Evolutionary conservation across 352 stramenopile species (phyloP).

Genomic region (Phytophthora fragariaefolia): DNA sequence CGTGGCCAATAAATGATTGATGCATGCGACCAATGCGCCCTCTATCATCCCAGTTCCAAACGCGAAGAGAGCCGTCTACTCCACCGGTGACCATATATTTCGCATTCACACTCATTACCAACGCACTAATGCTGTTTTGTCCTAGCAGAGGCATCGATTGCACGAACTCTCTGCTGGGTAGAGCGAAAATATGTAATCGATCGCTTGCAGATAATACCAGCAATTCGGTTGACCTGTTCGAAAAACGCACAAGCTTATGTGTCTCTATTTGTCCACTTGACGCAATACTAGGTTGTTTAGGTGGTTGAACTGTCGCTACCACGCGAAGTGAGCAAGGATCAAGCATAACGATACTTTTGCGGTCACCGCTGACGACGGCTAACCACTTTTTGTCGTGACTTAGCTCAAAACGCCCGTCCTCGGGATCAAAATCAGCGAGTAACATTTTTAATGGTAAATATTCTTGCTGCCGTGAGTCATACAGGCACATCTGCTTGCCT

Average conservation of each 20-base stretch:
- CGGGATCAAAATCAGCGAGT: conserved; percentile 48
- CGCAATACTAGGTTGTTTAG: conserved; percentile 14
- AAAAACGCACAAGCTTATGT: conserved; percentile 56
- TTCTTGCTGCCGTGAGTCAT: conserved; percentile 50
- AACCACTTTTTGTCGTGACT: conserved; percentile 51
- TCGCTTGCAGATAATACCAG: conserved; percentile 57
- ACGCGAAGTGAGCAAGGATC: conserved; percentile 48
- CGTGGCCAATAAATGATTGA: conserved; percentile 61
- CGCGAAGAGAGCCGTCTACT: conserved; percentile 58
- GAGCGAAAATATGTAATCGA: conserved; percentile 62
- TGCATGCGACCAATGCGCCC: conserved; percentile 61
- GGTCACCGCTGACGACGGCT: conserved; percentile 40
- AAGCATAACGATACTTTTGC: conserved; percentile 43
- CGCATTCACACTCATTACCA: conserved; percentile 58
- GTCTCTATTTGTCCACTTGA: conserved; percentile 17
- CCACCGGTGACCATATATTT: conserved; percentile 76
- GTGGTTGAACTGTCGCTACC: conserved; percentile 44
- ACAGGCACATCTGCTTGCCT: conserved; percentile 75
- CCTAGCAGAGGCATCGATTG: conserved; percentile 64
- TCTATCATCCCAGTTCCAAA: conserved; percentile 68
- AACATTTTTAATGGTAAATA: conserved; percentile 79
- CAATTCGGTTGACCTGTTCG: conserved; percentile 53
- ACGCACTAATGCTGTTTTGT: conserved; percentile 54
- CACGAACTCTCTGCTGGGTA: conserved; percentile 41
- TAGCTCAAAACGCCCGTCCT: conserved; percentile 43